Conservation (phyloP, 768 basidiomycete species). For the Holtermanniella nyarrowii region DNA sequence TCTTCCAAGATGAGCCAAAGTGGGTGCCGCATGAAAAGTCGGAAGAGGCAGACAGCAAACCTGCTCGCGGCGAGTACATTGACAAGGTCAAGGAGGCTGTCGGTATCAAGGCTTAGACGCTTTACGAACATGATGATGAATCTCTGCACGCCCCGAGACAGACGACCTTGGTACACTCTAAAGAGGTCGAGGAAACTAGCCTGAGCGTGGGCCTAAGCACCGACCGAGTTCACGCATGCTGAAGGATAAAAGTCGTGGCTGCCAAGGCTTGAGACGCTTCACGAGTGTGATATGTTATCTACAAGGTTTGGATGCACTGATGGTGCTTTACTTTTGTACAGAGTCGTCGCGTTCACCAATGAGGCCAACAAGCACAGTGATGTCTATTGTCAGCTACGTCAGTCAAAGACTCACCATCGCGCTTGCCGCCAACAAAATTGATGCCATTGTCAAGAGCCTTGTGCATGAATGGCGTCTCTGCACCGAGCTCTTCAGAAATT, state of each 20-base stretch:
- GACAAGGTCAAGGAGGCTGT: neutral
- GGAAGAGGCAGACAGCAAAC: slow-evolving; percentile 54
- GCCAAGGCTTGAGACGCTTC: too few relatives aligned
- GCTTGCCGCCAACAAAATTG: slow-evolving; percentile 68
- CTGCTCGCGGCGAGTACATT: slow-evolving; percentile 52
- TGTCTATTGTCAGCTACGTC: slow-evolving; percentile 44
- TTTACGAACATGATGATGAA: too few relatives aligned
- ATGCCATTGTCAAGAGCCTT: slow-evolving; percentile 65
- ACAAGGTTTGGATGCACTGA: too few relatives aligned
- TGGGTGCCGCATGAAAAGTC: slow-evolving; percentile 71
- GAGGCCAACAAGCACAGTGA: slow-evolving; percentile 58
- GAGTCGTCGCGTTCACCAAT: slow-evolving; percentile 39
- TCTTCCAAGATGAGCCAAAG: slow-evolving; percentile 90
- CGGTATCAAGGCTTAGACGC: too few relatives aligned
- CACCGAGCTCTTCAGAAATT: slow-evolving; percentile 25
- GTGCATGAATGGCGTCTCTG: slow-evolving; percentile 64
- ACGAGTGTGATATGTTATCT: too few relatives aligned
- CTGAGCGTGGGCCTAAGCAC: too few relatives aligned
- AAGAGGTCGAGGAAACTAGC: too few relatives aligned
- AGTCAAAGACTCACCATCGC: slow-evolving; percentile 54
- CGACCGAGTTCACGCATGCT: too few relatives aligned
- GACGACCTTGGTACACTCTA: too few relatives aligned
- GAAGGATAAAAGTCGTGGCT: too few relatives aligned
- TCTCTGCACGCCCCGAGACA: too few relatives aligned
- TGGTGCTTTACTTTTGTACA: too few relatives aligned